Base-by-base conservation (phyloP, 768 basidiomycete genomes). In the Pleurotus ostreatus region DNA sequence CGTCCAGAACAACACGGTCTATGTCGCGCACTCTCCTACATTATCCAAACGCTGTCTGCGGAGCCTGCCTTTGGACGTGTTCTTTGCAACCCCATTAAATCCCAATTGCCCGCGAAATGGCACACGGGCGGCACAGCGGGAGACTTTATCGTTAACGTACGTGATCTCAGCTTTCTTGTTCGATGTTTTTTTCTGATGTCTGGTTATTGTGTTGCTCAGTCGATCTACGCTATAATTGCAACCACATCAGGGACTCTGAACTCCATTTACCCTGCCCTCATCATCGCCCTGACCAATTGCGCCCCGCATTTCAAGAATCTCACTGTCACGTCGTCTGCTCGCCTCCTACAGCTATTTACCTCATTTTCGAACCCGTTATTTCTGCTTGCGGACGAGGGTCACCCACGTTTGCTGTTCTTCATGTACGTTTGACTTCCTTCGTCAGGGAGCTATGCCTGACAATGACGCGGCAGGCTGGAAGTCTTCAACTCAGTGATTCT, bases 291-390 rank as follows among this genome's bases (percentile, higher is more conserved):
- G 30, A 85, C 91, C 11, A 99, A 99, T 68, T 78, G 83, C 12
- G 90, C 94, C 0, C 94, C 96, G 0, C 86, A 91, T 69, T 82
- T 97, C 62, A 87, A 85, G 69, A 82, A 89, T 60, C 76, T 97
- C 18, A 85, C 86, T 40, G 82, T 94, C 47, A 84, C 86, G 30
- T 85, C 93, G 11, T 89, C 94, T 2, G 88, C 90, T 4, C 81
- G 91, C 15, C 78, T 99, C 5, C 68, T 95, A 37, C 94, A 97
- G 69, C 80, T 98, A 5, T 93, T 97, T 71, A 86, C 82, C 25
- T 92, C 96, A 0, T 96, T 99, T 67, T 87, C 93, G 4, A 92
- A 88, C 57, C 92, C 97, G 0, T 73, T 85, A 2, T 98, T 98
- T 70, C 73, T 98, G 34, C 72, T 99, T 16, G 86, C 91, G 2